These are phyloP conservation scores for Sutorius eximius DNA, from an alignment of 1,284 basidiomycete genomes.

Conservation along the genomic window DNA sequence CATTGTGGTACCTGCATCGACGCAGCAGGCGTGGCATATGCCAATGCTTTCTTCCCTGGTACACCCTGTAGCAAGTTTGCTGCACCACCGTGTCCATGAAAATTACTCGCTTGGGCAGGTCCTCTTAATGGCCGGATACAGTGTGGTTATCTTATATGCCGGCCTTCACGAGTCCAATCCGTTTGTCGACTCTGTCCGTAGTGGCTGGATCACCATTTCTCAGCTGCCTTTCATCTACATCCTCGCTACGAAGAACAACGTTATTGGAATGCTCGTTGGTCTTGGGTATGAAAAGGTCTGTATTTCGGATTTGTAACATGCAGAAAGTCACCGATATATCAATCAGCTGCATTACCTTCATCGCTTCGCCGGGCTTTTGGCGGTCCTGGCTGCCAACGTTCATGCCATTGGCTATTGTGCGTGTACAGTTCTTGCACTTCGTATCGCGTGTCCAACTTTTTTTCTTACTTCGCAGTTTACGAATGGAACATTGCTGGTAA, in stretches of 20 bases:
- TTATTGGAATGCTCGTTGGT: constrained; percentile 62
- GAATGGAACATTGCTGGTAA: constrained; percentile 51
- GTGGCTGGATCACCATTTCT: constrained; percentile 65
- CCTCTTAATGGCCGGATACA: constrained; percentile 49
- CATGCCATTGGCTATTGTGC: constrained; percentile 64
- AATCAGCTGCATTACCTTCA: constrained; percentile 75
- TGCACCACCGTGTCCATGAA: constrained; percentile 44
- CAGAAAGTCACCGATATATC: background rate
- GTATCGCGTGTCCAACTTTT: background rate
- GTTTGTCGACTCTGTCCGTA: constrained; percentile 51
- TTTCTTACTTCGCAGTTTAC: constrained; percentile 47
- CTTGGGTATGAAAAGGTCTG: constrained; percentile 73
- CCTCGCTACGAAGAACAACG: constrained; percentile 73
- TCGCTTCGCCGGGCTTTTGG: constrained; percentile 63
- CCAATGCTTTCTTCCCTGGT: constrained; percentile 42
- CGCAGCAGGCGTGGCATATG: constrained; percentile 44
- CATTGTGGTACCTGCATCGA: background rate
- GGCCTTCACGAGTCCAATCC: constrained; percentile 53
- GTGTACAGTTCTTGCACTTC: constrained; percentile 23
- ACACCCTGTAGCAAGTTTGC: constrained; percentile 39
- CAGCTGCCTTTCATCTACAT: constrained; percentile 73
- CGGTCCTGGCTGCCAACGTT: constrained; percentile 64
- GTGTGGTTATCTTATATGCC: constrained; percentile 48
- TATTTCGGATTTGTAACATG: background rate
- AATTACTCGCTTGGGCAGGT: constrained; percentile 55